A percentile compares a stretch with the other conserved stretches of the same genome.
phyloP scores from a whole-genome alignment of 2,329 filamentous ascomycete genomes.

The Aphanocladium album region DNA sequence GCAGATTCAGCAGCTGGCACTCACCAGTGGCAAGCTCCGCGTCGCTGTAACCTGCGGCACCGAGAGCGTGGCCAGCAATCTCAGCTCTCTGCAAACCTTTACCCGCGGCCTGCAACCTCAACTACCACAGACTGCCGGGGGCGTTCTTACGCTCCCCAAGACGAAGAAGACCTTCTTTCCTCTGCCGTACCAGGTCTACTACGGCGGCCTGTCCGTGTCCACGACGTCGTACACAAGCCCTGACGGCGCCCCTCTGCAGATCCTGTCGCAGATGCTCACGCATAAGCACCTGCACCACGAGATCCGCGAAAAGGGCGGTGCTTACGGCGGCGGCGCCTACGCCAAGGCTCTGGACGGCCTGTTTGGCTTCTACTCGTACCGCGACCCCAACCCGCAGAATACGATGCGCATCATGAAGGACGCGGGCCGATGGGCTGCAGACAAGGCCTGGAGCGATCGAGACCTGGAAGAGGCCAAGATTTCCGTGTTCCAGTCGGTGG shows the following conservation, averaged over 20 bases:
- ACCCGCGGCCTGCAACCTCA: conserved; percentile 36
- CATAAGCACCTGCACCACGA: conserved; percentile 97
- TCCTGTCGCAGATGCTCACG: conserved; percentile 86
- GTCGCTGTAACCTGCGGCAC: conserved; percentile 80
- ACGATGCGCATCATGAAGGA: conserved; percentile 79
- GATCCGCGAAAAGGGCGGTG: conserved; percentile 95
- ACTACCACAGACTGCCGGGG: conserved; percentile 36
- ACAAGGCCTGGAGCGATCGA: conserved; percentile 73
- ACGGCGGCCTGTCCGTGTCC: conserved; percentile 75
- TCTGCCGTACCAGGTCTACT: conserved; percentile 95
- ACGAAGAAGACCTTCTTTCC: conserved; percentile 81
- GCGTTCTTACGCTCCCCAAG: conserved; percentile 33
- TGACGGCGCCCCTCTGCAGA: conserved; percentile 74
- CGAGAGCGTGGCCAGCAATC: conserved; percentile 66
- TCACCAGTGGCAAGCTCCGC: conserved; percentile 65
- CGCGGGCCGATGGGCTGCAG: conserved; percentile 75
- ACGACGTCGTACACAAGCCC: conserved; percentile 78
- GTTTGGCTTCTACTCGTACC: conserved; percentile 95
- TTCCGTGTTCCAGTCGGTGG: conserved; percentile 84
- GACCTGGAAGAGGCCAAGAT: conserved; percentile 96
- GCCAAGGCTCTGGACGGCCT: conserved; percentile 73
- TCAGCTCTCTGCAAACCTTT: conserved; percentile 66
- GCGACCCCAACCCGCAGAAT: conserved; percentile 90
- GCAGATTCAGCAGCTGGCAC: conserved; percentile 72
- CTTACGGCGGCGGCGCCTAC: conserved; percentile 89